A percentile compares a stretch with the other conserved stretches of the same genome.
These are phyloP conservation scores for Maudiozyma bulderi DNA, from an alignment of 805 yeast species.

Conservation along the genomic window DNA sequence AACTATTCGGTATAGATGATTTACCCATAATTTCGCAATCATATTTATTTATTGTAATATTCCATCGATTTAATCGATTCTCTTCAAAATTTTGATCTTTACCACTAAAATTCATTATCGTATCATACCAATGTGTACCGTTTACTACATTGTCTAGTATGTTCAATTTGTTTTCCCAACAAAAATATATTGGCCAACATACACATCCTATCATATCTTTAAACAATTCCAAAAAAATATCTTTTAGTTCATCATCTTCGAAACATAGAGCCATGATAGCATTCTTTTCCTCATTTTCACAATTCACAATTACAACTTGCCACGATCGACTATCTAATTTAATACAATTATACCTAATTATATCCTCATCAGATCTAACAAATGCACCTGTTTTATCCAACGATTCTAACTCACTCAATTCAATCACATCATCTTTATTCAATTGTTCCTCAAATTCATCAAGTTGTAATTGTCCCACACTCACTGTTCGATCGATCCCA, in stretches of 20 bases:
- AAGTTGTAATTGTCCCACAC: no score
- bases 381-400: no score
- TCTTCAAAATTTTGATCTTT: not conserved
- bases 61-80: conserved; percentile 1
- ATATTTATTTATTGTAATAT: conserved; percentile 19
- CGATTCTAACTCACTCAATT: no score
- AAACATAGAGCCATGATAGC: not conserved
- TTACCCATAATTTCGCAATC: conserved; percentile 17
- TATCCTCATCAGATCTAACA: no score
- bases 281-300: no score
- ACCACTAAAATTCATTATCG: conserved; percentile 14
- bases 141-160: conserved; percentile 15
- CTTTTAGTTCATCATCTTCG: not conserved
- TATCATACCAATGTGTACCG: conserved; percentile 16
- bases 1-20: not conserved
- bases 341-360: no score
- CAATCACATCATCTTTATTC: no score
- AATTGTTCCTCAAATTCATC: no score
- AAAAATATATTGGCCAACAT: conserved; percentile 18
- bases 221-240: conserved; percentile 22
- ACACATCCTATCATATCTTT: conserved; percentile 20
- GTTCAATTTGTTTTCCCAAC: conserved; percentile 16
- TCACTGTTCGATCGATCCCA: no score
- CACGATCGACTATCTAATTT: no score
- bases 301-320: no score